Base-by-base conservation (phyloP, 1,284 basidiomycete genomes). In the Fereydounia khargensis region DNA sequence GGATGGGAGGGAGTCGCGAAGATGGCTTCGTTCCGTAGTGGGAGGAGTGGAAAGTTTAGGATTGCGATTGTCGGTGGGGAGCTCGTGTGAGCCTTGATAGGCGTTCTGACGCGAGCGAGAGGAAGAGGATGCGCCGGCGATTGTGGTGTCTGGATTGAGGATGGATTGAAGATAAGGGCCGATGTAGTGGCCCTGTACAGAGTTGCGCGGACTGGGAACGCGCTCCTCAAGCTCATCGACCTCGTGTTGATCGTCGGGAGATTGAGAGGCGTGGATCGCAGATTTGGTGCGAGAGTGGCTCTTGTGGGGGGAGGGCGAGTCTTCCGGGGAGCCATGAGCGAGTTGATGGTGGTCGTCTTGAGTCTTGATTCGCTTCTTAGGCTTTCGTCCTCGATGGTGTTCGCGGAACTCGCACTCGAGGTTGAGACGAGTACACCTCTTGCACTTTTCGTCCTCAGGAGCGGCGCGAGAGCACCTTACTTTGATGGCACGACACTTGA, bases 401-500 rank as follows among this genome's bases (percentile, higher is more conserved):
- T 61, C 51, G 24, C 56, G 56, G 40, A 52, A 61, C 24, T 61
- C 53, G 53, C 58, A 61, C 14, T 41, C 37, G 23, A 56, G 49
- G 18, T 61, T 53, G 39, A 61, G 52, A 13, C 58, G 52, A 19
- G 51, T 61, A 53, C 58, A 61, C 8, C 58, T 52, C 23, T 56
- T 56, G 47, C 58, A 61, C 10, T 53, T 45, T 11, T 52, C 42
- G 19, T 61, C 58, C 16, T 49, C 28, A 7, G 36, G 43, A 20
- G 52, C 49, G 34, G 58, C 53, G 7, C 52, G 41, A 2, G 58
- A 56, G 33, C 58, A 61, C 13, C 52, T 51, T 21, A 61, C 58
- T 38, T 61, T 61, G 49, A 61, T 61, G 22, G 58, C 58, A 10
- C 58, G 48, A 17, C 58, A 61, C 39, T 56, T 61, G 39, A 61